A percentile compares a stretch with the other conserved stretches of the same genome.
Conservation (phyloP, 176 grass and related monocot species). For the Aegilops tauschii region DNA sequence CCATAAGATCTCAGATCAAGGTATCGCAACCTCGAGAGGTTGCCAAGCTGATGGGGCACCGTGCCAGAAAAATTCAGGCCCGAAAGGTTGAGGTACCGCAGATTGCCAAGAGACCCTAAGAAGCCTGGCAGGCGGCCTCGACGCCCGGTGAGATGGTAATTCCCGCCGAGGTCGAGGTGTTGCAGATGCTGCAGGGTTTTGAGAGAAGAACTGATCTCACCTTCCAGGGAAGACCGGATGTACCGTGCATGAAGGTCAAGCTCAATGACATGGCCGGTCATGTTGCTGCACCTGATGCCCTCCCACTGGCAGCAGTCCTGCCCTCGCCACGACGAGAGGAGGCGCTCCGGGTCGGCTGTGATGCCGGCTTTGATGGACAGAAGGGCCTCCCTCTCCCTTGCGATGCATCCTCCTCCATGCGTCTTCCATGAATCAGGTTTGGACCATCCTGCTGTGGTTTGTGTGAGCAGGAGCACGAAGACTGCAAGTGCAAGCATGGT, state of each 20-base stretch:
- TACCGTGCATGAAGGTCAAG: background rate
- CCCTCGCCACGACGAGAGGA: background rate
- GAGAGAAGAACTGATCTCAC: slow-evolving; percentile 26
- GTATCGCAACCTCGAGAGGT: too few species aligned
- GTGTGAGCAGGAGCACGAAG: background rate
- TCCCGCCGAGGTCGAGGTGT: background rate
- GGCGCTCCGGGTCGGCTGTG: background rate
- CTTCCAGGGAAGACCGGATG: background rate
- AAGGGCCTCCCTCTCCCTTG: background rate
- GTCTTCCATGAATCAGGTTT: background rate
- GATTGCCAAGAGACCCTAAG: background rate
- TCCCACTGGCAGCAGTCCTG: background rate
- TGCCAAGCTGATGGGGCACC: too few species aligned
- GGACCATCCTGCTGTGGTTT: background rate
- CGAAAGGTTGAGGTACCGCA: slow-evolving; percentile 6
- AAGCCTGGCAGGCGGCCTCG: background rate
- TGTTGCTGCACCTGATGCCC: background rate
- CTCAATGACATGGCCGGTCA: too few species aligned
- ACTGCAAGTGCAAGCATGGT: background rate
- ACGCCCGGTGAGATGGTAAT: background rate
- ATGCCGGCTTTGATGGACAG: background rate
- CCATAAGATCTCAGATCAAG: too few species aligned
- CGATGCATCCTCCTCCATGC: background rate
- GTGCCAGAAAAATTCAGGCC: too few species aligned
- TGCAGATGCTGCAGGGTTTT: slow-evolving; percentile 15